A percentile compares a stretch with the other conserved stretches of the same genome.
Evolutionary conservation across 176 grass and related monocot species (phyloP).

Genomic region (Coix lacrymajobi): DNA sequence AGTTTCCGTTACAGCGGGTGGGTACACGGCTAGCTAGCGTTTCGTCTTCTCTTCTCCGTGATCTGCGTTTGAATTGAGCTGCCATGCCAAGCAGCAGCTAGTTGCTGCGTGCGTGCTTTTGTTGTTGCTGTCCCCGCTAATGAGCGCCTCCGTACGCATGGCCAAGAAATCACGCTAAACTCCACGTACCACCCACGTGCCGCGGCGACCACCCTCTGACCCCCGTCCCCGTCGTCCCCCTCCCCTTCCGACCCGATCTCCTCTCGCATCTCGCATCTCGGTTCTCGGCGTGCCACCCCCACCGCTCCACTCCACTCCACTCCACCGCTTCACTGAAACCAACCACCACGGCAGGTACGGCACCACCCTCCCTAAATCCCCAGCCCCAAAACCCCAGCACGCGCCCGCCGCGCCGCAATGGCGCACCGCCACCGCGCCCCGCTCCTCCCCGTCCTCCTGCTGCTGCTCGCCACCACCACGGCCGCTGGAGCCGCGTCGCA

Average conservation of each 20-base stretch:
- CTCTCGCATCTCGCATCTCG: background rate
- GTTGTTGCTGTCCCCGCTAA: background rate
- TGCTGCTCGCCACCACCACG: background rate
- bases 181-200: constrained; percentile 43
- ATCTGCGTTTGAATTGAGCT: constrained; percentile 13
- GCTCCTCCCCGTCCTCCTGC: background rate
- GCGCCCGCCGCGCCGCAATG: background rate
- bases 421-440: constrained; percentile 22
- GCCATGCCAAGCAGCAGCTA: background rate
- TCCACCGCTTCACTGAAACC: constrained; percentile 28
- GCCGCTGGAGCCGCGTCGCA: background rate
- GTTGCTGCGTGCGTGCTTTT: background rate
- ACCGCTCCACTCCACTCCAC: background rate
- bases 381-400: constrained; percentile 12
- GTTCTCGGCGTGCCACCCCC: background rate
- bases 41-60: background rate
- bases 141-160: background rate
- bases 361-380: background rate
- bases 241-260: background rate
- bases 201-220: constrained; percentile 23
- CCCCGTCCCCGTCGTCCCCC: background rate
- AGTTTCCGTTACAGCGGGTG: background rate
- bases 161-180: background rate
- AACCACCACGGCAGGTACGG: constrained; percentile 6
- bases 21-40: background rate